These are phyloP conservation scores for Auricularia sp. DNA, from an alignment of 768 basidiomycete species.

Conservation along the genomic window DNA sequence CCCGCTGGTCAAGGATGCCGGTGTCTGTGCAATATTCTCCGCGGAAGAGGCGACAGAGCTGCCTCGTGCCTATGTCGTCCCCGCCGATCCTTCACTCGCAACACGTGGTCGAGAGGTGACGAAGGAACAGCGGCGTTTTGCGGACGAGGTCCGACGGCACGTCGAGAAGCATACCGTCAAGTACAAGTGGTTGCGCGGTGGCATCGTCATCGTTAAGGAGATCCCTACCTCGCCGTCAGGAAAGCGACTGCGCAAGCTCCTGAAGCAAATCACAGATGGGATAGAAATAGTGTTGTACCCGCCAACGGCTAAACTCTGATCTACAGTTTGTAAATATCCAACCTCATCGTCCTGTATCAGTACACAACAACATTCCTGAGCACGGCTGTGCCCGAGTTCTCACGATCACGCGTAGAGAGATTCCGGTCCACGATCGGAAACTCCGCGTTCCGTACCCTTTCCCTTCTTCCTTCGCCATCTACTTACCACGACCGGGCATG, in stretches of 20 bases:
- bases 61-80: conserved; percentile 12
- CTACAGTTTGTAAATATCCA: neutral
- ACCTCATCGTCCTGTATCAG: too few relatives aligned
- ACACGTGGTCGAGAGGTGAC: neutral
- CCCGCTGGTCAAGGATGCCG: conserved; percentile 12
- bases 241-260: neutral
- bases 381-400: neutral
- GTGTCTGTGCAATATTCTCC: conserved; percentile 11
- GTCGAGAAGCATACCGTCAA: conserved; percentile 10
- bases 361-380: too few relatives aligned
- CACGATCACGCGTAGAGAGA: neutral
- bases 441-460: neutral
- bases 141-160: conserved; percentile 3
- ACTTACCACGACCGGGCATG: neutral
- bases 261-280: neutral
- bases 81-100: neutral
- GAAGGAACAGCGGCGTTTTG: conserved; percentile 2
- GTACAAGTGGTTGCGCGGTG: conserved; percentile 13
- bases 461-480: neutral
- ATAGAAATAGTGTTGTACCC: neutral
- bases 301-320: neutral
- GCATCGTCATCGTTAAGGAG: conserved; percentile 8
- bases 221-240: conserved; percentile 11
- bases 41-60: conserved; percentile 14
- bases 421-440: neutral